A percentile compares a stretch with the other conserved stretches of the same genome.
Evolutionary conservation across 73 alveolate species (phyloP).

Genomic region (Stentor roeselii): DNA sequence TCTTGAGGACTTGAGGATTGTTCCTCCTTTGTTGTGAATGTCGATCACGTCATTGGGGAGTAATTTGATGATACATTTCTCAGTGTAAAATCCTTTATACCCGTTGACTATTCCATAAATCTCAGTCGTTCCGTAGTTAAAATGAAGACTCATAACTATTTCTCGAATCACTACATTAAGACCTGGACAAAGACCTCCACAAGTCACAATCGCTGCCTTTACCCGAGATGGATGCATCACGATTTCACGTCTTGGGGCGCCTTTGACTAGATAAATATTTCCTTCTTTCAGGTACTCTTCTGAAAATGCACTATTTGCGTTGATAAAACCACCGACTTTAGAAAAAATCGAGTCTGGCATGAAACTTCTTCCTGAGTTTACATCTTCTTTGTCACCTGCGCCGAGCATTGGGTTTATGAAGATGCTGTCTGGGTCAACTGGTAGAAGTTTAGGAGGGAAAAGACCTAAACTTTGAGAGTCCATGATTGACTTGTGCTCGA

Average conservation of each 20-base stretch:
- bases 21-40: conserved; percentile 89
- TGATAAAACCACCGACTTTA: neutral
- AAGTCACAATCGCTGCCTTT: conserved; percentile 81
- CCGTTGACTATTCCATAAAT: conserved; percentile 92
- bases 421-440: neutral
- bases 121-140: conserved; percentile 83
- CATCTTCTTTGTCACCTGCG: neutral
- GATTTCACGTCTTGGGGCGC: conserved; percentile 44
- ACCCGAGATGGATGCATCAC: conserved; percentile 51
- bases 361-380: conserved; percentile 6
- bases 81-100: conserved; percentile 48
- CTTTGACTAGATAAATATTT: conserved; percentile 4
- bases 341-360: conserved; percentile 14
- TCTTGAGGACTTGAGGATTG: conserved; percentile 86
- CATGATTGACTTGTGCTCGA: neutral
- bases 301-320: conserved; percentile 8
- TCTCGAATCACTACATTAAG: conserved; percentile 88
- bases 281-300: neutral
- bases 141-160: conserved; percentile 66
- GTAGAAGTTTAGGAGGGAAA: conserved; percentile 1
- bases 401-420: conserved; percentile 22
- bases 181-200: conserved; percentile 94
- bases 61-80: conserved; percentile 50
- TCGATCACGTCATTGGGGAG: conserved; percentile 65
- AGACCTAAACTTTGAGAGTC: neutral